Percentiles rank a stretch among this genome's conserved stretches.
Evolutionary conservation across 305 asterid genomes (phyloP).

Genomic region (Solanum hybrid): DNA sequence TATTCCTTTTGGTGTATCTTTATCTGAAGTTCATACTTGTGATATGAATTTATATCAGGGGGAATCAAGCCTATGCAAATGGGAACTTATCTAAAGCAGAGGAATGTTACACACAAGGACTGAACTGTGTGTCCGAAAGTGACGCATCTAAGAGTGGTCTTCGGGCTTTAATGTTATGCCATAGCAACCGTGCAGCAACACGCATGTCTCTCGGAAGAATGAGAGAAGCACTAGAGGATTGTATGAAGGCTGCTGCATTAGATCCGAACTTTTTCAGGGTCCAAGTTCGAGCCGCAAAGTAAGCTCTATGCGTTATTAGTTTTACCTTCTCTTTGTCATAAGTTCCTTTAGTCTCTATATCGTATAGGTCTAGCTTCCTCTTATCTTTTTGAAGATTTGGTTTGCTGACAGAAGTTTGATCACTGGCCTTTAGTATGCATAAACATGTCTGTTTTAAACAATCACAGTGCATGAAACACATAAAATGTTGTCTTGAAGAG

Average conservation of each 20-base stretch:
- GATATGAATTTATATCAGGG: constrained; percentile 50
- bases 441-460: neutral
- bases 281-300: constrained; percentile 96
- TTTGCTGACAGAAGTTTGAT: neutral
- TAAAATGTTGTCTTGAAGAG: neutral
- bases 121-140: constrained; percentile 52
- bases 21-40: constrained; percentile 2
- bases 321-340: neutral
- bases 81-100: constrained; percentile 83
- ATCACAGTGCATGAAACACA: neutral
- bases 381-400: neutral
- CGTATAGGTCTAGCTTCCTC: neutral
- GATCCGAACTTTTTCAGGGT: constrained; percentile 81
- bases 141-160: constrained; percentile 70
- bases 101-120: constrained; percentile 75
- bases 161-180: constrained; percentile 78
- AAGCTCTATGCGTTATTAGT: constrained; percentile 19
- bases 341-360: neutral
- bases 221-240: constrained; percentile 86
- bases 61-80: constrained; percentile 86
- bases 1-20: neutral
- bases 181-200: constrained; percentile 96
- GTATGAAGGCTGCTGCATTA: constrained; percentile 59
- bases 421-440: neutral
- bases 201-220: constrained; percentile 89